Evolutionary conservation across 495 filamentous ascomycete genomes (phyloP).

Genomic region (Viridothelium virens): DNA sequence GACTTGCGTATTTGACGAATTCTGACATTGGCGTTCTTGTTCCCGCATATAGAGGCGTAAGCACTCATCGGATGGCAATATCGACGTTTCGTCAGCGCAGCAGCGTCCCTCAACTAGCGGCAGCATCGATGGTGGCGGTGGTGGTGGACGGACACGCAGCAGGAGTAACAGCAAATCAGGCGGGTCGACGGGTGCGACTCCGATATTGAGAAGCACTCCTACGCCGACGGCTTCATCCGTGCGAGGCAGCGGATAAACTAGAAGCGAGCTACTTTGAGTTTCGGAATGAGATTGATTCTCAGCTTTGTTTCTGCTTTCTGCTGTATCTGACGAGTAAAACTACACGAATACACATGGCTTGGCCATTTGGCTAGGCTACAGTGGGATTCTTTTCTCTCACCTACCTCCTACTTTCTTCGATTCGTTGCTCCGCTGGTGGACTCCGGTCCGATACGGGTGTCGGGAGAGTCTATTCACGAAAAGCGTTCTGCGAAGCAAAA

Average conservation of each 20-base stretch:
- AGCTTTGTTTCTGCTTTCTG: neutral
- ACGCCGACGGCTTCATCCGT: constrained; percentile 8
- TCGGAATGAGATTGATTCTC: constrained; percentile 2
- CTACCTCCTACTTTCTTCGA: no score
- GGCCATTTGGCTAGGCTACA: no score
- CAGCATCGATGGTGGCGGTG: neutral
- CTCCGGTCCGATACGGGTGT: neutral
- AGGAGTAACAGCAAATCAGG: constrained; percentile 6
- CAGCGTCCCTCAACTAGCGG: constrained; percentile 8
- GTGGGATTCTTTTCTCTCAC: neutral
- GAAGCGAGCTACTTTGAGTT: neutral
- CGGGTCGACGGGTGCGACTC: neutral
- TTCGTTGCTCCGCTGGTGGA: neutral
- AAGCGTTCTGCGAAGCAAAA: neutral
- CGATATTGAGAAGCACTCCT: neutral
- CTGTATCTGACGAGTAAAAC: neutral
- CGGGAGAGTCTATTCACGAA: neutral
- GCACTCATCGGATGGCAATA: constrained; percentile 6
- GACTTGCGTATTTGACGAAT: neutral
- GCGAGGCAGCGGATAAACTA: neutral
- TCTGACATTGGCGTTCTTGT: constrained; percentile 10
- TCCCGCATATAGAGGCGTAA: constrained; percentile 11
- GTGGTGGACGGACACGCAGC: neutral
- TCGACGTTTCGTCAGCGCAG: neutral
- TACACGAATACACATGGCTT: neutral